A percentile compares a stretch with the other conserved stretches of the same genome.
These are phyloP conservation scores for Prunus mira DNA, from an alignment of 306 rosid species.

Conservation along the genomic window DNA sequence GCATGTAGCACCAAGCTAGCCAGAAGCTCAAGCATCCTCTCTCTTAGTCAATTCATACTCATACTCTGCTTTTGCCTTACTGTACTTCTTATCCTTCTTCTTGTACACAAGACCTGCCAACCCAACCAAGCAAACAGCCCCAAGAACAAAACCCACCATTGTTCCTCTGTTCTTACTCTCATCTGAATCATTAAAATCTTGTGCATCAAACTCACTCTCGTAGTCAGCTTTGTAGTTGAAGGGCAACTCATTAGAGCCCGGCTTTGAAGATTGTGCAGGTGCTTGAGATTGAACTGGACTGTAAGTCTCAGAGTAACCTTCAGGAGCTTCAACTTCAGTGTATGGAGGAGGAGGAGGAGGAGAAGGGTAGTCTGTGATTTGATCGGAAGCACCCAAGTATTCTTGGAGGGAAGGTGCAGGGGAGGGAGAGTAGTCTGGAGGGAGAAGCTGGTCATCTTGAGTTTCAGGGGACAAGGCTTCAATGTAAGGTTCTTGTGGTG, in stretches of 20 bases:
- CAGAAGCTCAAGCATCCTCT: neutral
- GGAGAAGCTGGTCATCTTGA: neutral
- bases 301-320: neutral
- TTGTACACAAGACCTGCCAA: constrained; percentile 32
- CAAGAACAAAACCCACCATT: constrained; percentile 1
- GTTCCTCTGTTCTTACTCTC: neutral
- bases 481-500: constrained; percentile 4
- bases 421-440: constrained; percentile 7
- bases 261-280: neutral
- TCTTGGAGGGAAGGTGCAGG: neutral
- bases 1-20: neutral
- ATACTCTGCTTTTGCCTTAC: neutral
- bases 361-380: neutral
- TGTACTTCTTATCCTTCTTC: constrained; percentile 16
- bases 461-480: constrained; percentile 1
- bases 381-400: neutral
- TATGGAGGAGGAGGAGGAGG: constrained; percentile 6
- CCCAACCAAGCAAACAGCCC: constrained; percentile 29
- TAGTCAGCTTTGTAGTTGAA: constrained; percentile 25
- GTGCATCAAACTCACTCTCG: constrained; percentile 4
- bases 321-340: constrained; percentile 10
- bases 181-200: neutral
- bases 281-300: constrained; percentile 11
- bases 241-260: neutral
- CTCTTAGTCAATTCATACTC: constrained; percentile 12